Percentiles rank a stretch among this genome's conserved stretches.
Conservation (phyloP, 768 basidiomycete genomes). For the Suillus spraguei region DNA sequence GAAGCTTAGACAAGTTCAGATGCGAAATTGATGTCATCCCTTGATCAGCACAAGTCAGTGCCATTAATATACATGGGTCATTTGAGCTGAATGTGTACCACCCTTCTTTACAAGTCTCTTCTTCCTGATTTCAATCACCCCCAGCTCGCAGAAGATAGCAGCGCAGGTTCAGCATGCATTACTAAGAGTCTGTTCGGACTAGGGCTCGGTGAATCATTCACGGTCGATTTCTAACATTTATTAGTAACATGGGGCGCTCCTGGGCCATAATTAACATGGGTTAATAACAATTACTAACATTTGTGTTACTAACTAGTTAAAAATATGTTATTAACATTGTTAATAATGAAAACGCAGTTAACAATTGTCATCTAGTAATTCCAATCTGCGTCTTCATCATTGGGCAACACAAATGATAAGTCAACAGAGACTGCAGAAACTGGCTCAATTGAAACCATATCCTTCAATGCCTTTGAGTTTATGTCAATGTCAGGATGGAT, state of each 20-base stretch:
- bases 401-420: too few species aligned
- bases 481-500: too few species aligned
- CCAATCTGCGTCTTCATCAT: too few species aligned
- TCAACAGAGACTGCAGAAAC: too few species aligned
- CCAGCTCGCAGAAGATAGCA: constrained; percentile 16
- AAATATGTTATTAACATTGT: too few species aligned
- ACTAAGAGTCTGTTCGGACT: too few species aligned
- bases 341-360: too few species aligned
- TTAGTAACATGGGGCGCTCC: not conserved
- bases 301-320: too few species aligned
- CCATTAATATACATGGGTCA: constrained; percentile 29
- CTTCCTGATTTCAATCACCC: constrained; percentile 24
- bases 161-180: constrained; percentile 20
- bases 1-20: constrained; percentile 34
- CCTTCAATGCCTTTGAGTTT: too few species aligned
- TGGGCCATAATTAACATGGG: not conserved
- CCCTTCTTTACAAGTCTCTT: not conserved
- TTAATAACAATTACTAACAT: too few species aligned
- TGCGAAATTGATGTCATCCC: constrained; percentile 27
- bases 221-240: not conserved
- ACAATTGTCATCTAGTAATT: too few species aligned
- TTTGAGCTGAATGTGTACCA: not conserved
- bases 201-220: not conserved
- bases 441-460: too few species aligned
- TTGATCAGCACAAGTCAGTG: constrained; percentile 26